These are phyloP conservation scores for Poa pratensis DNA, from an alignment of 176 grass and related monocot genomes.

Conservation along the genomic window DNA sequence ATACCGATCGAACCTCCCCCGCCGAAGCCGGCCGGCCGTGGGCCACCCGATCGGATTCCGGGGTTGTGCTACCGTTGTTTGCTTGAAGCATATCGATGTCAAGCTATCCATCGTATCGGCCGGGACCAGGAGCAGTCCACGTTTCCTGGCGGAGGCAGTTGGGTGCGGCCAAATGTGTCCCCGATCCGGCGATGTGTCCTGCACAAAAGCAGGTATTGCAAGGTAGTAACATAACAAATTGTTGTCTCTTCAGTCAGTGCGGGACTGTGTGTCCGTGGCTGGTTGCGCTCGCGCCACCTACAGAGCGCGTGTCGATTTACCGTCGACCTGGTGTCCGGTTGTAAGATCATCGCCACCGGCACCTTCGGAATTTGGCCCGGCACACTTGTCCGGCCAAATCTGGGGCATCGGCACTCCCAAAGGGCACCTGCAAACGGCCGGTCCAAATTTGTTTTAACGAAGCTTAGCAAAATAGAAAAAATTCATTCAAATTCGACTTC, in stretches of 20 bases:
- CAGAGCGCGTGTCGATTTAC: too few species aligned
- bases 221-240: not conserved
- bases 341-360: too few species aligned
- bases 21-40: not conserved
- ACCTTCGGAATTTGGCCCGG: too few species aligned
- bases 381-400: too few species aligned
- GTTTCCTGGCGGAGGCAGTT: slow-evolving; percentile 21
- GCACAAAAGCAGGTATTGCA: not conserved
- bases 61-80: not conserved
- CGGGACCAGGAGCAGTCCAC: not conserved
- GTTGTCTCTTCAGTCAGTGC: not conserved
- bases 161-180: not conserved
- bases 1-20: slow-evolving; percentile 39
- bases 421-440: too few species aligned
- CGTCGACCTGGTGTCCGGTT: too few species aligned
- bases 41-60: slow-evolving; percentile 14
- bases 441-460: too few species aligned
- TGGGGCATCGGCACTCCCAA: too few species aligned
- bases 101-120: not conserved
- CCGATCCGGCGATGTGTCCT: not conserved
- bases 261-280: not conserved
- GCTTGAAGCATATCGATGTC: not conserved
- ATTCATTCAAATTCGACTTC: too few species aligned
- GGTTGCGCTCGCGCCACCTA: too few species aligned
- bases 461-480: too few species aligned